A percentile compares a stretch with the other conserved stretches of the same genome.
Evolutionary conservation across 2,329 filamentous ascomycete species (phyloP).

Genomic region (Colletotrichum cordylinicola): DNA sequence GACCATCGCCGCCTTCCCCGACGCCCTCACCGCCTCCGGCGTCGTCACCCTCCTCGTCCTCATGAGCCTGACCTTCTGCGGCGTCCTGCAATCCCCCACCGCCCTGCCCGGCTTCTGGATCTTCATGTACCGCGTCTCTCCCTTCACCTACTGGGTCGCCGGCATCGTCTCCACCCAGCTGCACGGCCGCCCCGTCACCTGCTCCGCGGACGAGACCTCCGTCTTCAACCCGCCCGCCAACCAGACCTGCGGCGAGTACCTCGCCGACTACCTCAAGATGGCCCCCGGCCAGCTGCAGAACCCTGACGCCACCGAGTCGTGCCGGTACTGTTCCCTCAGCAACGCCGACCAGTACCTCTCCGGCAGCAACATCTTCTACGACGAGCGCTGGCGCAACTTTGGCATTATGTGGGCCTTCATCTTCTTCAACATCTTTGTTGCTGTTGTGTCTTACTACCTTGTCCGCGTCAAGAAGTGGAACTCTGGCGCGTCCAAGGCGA

Average conservation of each 20-base stretch:
- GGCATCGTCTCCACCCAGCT: conserved; percentile 73
- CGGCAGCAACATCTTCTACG: conserved; percentile 51
- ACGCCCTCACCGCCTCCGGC: conserved; percentile 71
- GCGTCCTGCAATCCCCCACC: conserved; percentile 65
- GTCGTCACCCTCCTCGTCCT: conserved; percentile 66
- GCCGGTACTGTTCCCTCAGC: conserved; percentile 70
- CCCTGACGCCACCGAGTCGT: conserved; percentile 57
- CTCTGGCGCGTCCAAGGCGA: conserved; percentile 3
- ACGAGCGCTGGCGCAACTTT: conserved; percentile 71
- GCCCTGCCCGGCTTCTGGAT: conserved; percentile 76
- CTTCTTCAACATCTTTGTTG: conserved; percentile 64
- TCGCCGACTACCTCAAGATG: conserved; percentile 56
- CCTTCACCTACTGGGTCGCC: conserved; percentile 72
- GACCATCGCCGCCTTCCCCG: conserved; percentile 72
- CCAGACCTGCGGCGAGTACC: conserved; percentile 69
- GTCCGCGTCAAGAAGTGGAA: conserved; percentile 29
- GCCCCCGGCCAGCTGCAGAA: conserved; percentile 68
- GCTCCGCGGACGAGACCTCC: conserved; percentile 62
- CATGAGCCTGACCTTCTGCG: conserved; percentile 66
- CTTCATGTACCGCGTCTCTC: conserved; percentile 75
- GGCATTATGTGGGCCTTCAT: conserved; percentile 74
- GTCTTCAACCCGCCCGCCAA: conserved; percentile 68
- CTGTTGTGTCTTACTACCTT: conserved; percentile 67
- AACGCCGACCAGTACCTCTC: conserved; percentile 67
- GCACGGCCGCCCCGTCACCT: conserved; percentile 56